These are phyloP conservation scores for Scalesia atractyloides DNA, from an alignment of 129 eudicot genomes.

Conservation along the genomic window DNA sequence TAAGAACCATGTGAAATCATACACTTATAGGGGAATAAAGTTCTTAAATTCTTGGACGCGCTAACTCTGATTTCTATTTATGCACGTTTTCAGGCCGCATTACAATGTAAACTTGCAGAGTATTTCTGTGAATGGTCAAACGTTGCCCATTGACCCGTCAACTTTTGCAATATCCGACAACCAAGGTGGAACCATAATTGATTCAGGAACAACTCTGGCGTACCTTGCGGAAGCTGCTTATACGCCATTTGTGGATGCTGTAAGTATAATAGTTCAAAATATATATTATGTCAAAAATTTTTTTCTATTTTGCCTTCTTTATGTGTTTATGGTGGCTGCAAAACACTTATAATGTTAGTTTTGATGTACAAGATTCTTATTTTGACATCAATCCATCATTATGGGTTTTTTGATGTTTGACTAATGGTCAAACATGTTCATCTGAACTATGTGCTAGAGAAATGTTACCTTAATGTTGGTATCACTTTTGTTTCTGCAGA, in stretches of 20 bases:
- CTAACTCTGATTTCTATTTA: background rate
- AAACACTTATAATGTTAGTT: background rate
- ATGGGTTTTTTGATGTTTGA: constrained; percentile 4
- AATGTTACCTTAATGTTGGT: background rate
- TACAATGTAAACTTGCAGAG: constrained; percentile 81
- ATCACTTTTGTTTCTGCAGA: constrained; percentile 47
- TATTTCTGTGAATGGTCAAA: constrained; percentile 82
- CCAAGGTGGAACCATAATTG: constrained; percentile 91
- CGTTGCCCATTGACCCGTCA: constrained; percentile 60
- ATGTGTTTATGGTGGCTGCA: background rate
- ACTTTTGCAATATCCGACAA: constrained; percentile 69
- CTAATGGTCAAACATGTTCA: constrained; percentile 2
- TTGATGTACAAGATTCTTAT: background rate
- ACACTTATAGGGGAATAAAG: background rate
- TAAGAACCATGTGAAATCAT: constrained; percentile 8
- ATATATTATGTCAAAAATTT: background rate
- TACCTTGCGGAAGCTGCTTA: constrained; percentile 86
- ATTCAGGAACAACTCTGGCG: constrained; percentile 97
- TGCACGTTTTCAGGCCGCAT: constrained; percentile 74
- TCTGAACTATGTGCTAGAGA: background rate
- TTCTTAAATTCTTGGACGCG: background rate
- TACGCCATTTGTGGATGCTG: constrained; percentile 74
- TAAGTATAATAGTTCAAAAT: constrained; percentile 38
- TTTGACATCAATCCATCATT: background rate
- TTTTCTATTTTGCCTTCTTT: background rate